phyloP scores from a whole-genome alignment of 108 stramenopile genomes.

The Cyclostephanos invisitatus region DNA sequence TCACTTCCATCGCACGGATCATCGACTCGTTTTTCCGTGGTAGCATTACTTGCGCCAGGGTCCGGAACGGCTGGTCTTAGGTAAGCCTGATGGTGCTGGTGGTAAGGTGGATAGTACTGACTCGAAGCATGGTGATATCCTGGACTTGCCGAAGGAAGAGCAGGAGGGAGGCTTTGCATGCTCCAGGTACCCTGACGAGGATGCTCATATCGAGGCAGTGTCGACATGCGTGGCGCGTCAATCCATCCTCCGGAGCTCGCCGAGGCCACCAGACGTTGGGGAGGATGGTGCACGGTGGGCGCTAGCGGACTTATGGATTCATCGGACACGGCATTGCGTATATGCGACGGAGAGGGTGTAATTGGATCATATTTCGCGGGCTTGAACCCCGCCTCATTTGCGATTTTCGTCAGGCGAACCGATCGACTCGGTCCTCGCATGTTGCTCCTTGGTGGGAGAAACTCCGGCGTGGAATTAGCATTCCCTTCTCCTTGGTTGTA shows the following conservation, averaged over 20 bases:
- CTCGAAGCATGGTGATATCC: constrained; percentile 7
- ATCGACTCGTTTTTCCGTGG: background rate
- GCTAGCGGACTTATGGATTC: constrained; percentile 26
- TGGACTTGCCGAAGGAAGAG: constrained; percentile 2
- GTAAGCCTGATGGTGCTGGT: constrained; percentile 2
- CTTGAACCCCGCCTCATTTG: background rate
- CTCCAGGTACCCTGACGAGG: background rate
- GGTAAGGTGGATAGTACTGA: constrained; percentile 25
- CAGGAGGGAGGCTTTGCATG: constrained; percentile 16
- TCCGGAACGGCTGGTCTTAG: constrained; percentile 2
- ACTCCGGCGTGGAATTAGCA: constrained; percentile 16
- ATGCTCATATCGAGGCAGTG: constrained; percentile 30
- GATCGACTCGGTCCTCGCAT: constrained; percentile 9
- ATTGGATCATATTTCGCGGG: constrained; percentile 2
- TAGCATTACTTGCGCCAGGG: background rate
- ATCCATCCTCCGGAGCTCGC: background rate
- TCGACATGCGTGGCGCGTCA: constrained; percentile 19
- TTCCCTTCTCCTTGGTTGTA: background rate
- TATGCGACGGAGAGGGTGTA: constrained; percentile 25
- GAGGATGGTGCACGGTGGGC: constrained; percentile 17
- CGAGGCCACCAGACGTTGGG: constrained; percentile 5
- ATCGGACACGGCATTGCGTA: constrained; percentile 27
- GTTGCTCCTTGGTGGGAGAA: constrained; percentile 22
- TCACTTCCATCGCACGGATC: background rate
- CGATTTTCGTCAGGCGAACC: constrained; percentile 1